Conservation (phyloP, 768 basidiomycete genomes). For the Russula sp. region DNA sequence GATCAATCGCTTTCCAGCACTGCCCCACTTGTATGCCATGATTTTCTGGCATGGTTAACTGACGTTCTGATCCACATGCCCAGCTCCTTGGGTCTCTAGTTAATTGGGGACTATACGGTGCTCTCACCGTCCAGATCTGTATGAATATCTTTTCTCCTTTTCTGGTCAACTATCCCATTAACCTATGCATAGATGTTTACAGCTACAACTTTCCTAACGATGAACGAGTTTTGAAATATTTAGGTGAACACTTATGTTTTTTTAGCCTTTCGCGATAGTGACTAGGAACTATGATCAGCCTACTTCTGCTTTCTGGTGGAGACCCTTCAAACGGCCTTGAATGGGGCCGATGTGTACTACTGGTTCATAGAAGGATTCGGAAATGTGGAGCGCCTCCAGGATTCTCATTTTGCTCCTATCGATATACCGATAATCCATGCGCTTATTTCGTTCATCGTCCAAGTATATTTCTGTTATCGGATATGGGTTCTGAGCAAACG, state of each 20-base stretch:
- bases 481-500: slow-evolving; percentile 33
- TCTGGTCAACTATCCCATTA: not conserved
- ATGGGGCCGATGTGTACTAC: slow-evolving; percentile 34
- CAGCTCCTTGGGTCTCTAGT: slow-evolving; percentile 28
- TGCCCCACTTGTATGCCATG: slow-evolving; percentile 14
- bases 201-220: slow-evolving; percentile 25
- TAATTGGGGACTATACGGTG: slow-evolving; percentile 35
- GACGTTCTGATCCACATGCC: not conserved
- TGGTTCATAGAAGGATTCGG: slow-evolving; percentile 37
- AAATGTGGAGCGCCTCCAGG: slow-evolving; percentile 32
- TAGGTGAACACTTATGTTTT: slow-evolving; percentile 5
- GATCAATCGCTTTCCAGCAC: slow-evolving; percentile 5
- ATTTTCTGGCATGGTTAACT: not conserved
- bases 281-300: slow-evolving; percentile 25
- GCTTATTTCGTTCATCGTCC: slow-evolving; percentile 34
- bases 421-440: slow-evolving; percentile 35
- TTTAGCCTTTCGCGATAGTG: not conserved
- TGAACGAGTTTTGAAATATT: not conserved
- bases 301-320: slow-evolving; percentile 34
- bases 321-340: slow-evolving; percentile 32
- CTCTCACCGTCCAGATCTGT: slow-evolving; percentile 36
- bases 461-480: slow-evolving; percentile 38
- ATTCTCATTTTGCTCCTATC: slow-evolving; percentile 32
- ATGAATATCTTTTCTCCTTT: not conserved
- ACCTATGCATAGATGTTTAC: slow-evolving; percentile 19